Conservation (phyloP, 805 yeast genomes). For the Metschnikowia sp. region DNA sequence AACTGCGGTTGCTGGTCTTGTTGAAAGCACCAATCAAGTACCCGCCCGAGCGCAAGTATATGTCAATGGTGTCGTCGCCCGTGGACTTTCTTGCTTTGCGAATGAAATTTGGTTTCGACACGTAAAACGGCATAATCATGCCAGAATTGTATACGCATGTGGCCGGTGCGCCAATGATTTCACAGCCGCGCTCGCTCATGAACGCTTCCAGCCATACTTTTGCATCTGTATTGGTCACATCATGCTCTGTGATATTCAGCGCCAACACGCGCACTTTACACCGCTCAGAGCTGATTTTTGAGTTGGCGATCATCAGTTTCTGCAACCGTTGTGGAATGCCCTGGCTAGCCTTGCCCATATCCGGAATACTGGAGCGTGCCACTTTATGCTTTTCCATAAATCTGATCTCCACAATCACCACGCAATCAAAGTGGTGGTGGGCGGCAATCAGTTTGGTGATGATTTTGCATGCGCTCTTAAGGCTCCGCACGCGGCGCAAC, state of each 20-base stretch:
- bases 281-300: conserved; percentile 3
- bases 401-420: conserved; percentile 50
- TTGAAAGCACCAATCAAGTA: conserved; percentile 44
- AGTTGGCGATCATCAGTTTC: conserved; percentile 3
- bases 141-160: conserved; percentile 44
- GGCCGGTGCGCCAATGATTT: conserved; percentile 31
- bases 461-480: conserved; percentile 41
- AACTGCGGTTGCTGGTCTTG: conserved; percentile 18
- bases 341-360: neutral
- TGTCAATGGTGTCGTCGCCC: conserved; percentile 3
- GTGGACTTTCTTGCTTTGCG: neutral
- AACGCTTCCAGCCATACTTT: conserved; percentile 44
- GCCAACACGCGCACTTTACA: conserved; percentile 45
- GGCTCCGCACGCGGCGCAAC: conserved; percentile 30
- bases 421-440: conserved; percentile 38
- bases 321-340: conserved; percentile 12
- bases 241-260: conserved; percentile 25
- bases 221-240: conserved; percentile 30
- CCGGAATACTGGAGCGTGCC: conserved; percentile 1
- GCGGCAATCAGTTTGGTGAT: conserved; percentile 37
- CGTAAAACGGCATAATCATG: conserved; percentile 50
- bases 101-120: conserved; percentile 38
- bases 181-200: conserved; percentile 51
- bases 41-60: conserved; percentile 27
- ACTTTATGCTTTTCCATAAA: conserved; percentile 41